Conservation (phyloP, 768 basidiomycete species). For the Trametes sanguinea region DNA sequence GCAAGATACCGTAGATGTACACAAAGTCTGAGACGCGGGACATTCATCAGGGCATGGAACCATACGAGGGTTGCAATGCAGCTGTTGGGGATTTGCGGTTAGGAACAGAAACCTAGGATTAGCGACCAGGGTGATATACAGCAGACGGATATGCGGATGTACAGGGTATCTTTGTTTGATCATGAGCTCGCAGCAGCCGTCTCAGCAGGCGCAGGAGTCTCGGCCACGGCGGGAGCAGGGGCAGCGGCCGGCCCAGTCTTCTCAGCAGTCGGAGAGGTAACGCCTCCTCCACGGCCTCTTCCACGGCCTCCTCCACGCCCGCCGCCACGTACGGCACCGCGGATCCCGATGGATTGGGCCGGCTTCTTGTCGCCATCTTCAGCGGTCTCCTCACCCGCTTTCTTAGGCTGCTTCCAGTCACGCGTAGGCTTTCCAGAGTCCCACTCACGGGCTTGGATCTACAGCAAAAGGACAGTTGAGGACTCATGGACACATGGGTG, state of each 20-base stretch:
- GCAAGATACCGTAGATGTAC: too few species aligned
- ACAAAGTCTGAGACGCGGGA: too few species aligned
- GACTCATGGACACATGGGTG: not conserved
- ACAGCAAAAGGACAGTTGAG: not conserved
- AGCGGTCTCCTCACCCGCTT: conserved; percentile 7
- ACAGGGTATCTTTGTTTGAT: conserved; percentile 20
- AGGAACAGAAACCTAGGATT: not conserved
- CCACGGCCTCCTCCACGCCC: conserved; percentile 26
- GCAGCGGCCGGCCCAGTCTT: conserved; percentile 5
- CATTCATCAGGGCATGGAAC: too few species aligned
- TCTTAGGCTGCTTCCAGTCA: conserved; percentile 26
- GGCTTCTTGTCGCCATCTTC: conserved; percentile 22
- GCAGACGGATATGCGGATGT: conserved; percentile 9
- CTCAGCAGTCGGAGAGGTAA: conserved; percentile 15
- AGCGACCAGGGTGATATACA: conserved; percentile 12
- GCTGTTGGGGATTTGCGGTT: too few species aligned
- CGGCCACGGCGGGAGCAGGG: not conserved
- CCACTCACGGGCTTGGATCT: conserved; percentile 76
- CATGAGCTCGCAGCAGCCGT: conserved; percentile 13
- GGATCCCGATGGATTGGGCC: conserved; percentile 26
- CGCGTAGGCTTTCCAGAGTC: conserved; percentile 65
- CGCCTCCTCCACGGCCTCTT: conserved; percentile 23
- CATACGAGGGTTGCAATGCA: too few species aligned
- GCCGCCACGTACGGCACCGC: conserved; percentile 31
- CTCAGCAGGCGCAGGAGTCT: conserved; percentile 5